A percentile compares a stretch with the other conserved stretches of the same genome.
Conservation (phyloP, 805 yeast genomes). For the Brettanomyces nanus region DNA sequence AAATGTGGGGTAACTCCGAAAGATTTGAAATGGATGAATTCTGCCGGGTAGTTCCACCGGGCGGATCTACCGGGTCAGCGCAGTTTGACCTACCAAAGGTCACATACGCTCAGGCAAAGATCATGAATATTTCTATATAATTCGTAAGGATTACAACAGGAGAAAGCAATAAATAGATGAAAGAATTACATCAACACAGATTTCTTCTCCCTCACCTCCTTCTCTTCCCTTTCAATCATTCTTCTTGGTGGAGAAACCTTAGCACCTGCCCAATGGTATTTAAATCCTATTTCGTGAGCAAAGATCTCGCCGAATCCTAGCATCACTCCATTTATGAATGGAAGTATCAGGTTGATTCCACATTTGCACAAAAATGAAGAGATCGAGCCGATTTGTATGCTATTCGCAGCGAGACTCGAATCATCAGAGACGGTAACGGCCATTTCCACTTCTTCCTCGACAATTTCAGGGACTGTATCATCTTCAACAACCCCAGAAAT, state of each 20-base stretch:
- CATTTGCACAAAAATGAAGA: constrained; percentile 39
- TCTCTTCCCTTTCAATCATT: constrained; percentile 1
- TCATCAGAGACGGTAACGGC: neutral
- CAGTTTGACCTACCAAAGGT: no score
- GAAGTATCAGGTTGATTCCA: constrained; percentile 70
- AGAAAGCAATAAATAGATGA: no score
- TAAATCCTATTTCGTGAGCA: constrained; percentile 88
- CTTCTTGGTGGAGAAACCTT: constrained; percentile 16
- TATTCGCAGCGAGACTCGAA: neutral
- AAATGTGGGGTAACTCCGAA: no score
- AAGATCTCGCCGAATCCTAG: constrained; percentile 91
- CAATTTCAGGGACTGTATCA: neutral
- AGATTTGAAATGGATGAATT: no score
- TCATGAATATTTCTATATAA: no score
- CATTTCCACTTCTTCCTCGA: neutral
- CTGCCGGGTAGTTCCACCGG: no score
- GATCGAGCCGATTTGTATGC: constrained; percentile 17
- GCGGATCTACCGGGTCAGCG: no score
- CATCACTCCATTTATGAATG: constrained; percentile 91
- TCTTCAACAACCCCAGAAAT: no score
- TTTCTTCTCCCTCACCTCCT: constrained; percentile 6
- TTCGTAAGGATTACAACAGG: no score
- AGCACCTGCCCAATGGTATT: constrained; percentile 69
- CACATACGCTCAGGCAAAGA: no score
- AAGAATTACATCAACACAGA: no score